Evolutionary conservation across 2,329 filamentous ascomycete species (phyloP).

Genomic region (Coniella vitis): DNA sequence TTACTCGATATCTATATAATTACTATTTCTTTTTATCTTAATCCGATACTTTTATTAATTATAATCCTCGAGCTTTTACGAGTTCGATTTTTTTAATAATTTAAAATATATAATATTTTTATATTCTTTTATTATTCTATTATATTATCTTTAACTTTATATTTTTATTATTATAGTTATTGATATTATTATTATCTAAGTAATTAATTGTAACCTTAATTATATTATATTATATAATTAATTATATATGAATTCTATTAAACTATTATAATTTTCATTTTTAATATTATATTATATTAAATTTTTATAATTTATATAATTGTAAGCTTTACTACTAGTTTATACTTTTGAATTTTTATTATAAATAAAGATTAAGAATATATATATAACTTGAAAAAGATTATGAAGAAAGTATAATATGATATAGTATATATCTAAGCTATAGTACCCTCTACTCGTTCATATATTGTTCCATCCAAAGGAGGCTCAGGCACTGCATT

Average conservation of each 20-base stretch:
- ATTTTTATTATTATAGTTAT: not conserved
- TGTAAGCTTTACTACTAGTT: too few relatives aligned
- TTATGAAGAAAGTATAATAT: not conserved
- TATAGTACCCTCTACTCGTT: constrained; percentile 32
- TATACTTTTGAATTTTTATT: too few relatives aligned
- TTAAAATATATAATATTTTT: not conserved
- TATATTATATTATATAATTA: not conserved
- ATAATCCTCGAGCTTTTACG: too few relatives aligned
- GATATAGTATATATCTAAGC: not conserved
- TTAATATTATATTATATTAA: not conserved
- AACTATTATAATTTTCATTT: not conserved
- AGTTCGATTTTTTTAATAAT: too few relatives aligned
- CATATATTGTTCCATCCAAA: constrained; percentile 36
- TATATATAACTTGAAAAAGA: not conserved
- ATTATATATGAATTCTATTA: too few relatives aligned
- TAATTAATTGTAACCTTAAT: not conserved
- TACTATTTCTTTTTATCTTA: too few relatives aligned
- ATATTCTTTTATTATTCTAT: not conserved
- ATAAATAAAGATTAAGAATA: not conserved
- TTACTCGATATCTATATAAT: too few relatives aligned
- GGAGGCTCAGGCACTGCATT: constrained; percentile 32
- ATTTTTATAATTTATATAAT: not conserved
- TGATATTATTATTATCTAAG: not conserved
- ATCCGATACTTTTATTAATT: too few relatives aligned
- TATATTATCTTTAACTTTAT: not conserved